Percentiles rank a stretch among this genome's conserved stretches.
Evolutionary conservation across 208 protist genomes (phyloP).

Genomic region (Trypanosoma cruzi): DNA sequence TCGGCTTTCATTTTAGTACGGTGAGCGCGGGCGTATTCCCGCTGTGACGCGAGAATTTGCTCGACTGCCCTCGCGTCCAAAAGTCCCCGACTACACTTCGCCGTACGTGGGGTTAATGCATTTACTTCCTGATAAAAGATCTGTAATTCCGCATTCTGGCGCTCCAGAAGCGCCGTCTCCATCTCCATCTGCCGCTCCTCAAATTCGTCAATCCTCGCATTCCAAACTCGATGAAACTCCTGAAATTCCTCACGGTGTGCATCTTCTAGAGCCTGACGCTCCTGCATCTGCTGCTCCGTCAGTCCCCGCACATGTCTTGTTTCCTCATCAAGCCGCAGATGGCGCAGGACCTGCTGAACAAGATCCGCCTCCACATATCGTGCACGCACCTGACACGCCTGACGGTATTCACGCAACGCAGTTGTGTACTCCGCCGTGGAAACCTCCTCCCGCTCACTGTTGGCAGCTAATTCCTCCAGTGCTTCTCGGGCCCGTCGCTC

Average conservation of each 20-base stretch:
- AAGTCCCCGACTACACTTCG: constrained; percentile 74
- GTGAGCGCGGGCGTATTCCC: constrained; percentile 83
- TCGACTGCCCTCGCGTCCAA: constrained; percentile 83
- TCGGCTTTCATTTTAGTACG: constrained; percentile 83
- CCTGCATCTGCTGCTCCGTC: constrained; percentile 88
- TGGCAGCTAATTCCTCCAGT: constrained; percentile 69
- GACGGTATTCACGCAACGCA: constrained; percentile 76
- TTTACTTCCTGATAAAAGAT: constrained; percentile 79
- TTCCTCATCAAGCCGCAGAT: constrained; percentile 91
- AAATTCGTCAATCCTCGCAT: constrained; percentile 84
- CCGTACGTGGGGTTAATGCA: constrained; percentile 44
- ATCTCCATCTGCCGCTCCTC: constrained; percentile 82
- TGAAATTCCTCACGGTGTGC: constrained; percentile 88
- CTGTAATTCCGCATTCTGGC: constrained; percentile 87
- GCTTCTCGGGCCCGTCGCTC: constrained; percentile 66
- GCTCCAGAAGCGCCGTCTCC: constrained; percentile 85
- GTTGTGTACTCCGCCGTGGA: constrained; percentile 53
- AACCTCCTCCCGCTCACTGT: constrained; percentile 44
- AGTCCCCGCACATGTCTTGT: constrained; percentile 82
- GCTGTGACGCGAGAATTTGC: constrained; percentile 87
- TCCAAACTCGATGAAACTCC: constrained; percentile 87
- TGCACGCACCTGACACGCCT: constrained; percentile 75
- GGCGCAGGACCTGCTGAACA: constrained; percentile 88
- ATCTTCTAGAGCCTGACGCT: constrained; percentile 83
- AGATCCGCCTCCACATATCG: constrained; percentile 93